Evolutionary conservation across 2,329 filamentous ascomycete genomes (phyloP).

Genomic region (Apiospora hydei): DNA sequence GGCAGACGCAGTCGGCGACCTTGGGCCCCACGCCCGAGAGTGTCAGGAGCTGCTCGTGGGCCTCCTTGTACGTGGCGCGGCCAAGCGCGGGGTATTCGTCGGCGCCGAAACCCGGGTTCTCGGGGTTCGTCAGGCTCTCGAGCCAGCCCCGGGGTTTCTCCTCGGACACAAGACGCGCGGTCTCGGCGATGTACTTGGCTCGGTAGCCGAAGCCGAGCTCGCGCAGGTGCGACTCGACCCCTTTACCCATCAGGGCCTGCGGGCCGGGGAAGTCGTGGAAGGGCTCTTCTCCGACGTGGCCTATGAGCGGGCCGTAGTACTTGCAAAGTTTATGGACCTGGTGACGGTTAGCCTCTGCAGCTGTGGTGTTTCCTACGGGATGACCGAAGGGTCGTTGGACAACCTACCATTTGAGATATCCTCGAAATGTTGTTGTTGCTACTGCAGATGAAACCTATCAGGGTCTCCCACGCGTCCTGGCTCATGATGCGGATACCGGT

Average conservation of each 20-base stretch:
- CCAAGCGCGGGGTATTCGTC: slow-evolving; percentile 56
- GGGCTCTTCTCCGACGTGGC: slow-evolving; percentile 69
- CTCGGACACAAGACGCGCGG: slow-evolving; percentile 75
- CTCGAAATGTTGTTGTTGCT: slow-evolving; percentile 98
- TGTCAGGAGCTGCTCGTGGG: slow-evolving; percentile 79
- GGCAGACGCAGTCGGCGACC: slow-evolving; percentile 93
- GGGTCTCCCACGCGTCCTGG: slow-evolving; percentile 95
- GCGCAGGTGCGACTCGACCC: slow-evolving; percentile 82
- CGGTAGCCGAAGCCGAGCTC: slow-evolving; percentile 92
- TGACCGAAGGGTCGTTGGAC: background rate
- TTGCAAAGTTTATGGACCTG: slow-evolving; percentile 85
- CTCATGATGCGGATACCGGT: slow-evolving; percentile 89
- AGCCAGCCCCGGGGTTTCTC: slow-evolving; percentile 79
- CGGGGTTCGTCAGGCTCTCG: slow-evolving; percentile 77
- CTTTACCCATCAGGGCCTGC: slow-evolving; percentile 71
- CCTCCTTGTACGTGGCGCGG: slow-evolving; percentile 73
- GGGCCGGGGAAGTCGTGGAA: slow-evolving; percentile 91
- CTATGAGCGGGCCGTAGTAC: slow-evolving; percentile 83
- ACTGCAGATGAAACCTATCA: slow-evolving; percentile 96
- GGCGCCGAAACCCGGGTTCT: slow-evolving; percentile 66
- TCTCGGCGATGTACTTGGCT: slow-evolving; percentile 90
- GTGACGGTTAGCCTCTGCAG: slow-evolving; percentile 25
- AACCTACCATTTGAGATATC: slow-evolving; percentile 87
- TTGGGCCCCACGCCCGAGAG: slow-evolving; percentile 94
- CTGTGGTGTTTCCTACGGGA: background rate